Evolutionary conservation across 2,329 filamentous ascomycete species (phyloP), one percentile per base, ranked within the genome.

Genomic region (Aspergillus ruber): DNA sequence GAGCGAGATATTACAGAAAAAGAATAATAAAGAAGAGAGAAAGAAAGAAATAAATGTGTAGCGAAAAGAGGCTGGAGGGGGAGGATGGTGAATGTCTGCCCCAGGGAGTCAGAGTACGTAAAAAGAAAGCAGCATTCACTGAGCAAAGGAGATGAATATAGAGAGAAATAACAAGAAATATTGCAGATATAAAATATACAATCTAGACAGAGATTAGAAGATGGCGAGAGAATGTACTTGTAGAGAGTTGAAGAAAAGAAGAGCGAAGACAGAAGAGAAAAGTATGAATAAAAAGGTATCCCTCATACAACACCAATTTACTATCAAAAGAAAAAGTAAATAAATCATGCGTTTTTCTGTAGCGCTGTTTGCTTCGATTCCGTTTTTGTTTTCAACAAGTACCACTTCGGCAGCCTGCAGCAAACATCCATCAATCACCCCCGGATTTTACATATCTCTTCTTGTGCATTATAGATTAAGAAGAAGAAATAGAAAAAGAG

Each of bases 371-470:
- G 25, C 25, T 29, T 29, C 10, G 25, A 29, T 29, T 29, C 12
- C 25, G 9, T 12, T 29, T 29, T 29, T 29, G 25, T 29, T 29
- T 29, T 29, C 25, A 29, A 7, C 20, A 20, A 42, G 40, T 20
- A 21, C 32, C 43, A 48, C 44, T 39, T 44, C 56, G 57, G 57
- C 53, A 54, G 53, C 47, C 56, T 59, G 57, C 57, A 60, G 53
- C 48, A 43, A 46, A 46, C 45, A 29, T 29, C 10, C 25, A 29
- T 29, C 25, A 29, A 29, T 29, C 25, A 12, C 4, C 25, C 25
- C 25, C 25, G 25, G 25, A 29, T 29, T 29, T 10, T 29, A 29
- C 10, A 29, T 29, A 29, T 29, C 25, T 12, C 5, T 12, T 29
- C 25, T 29, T 27, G 7, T 9, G 10, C 12, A 10, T 29, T 12